Base-by-base conservation (phyloP, 2,329 filamentous ascomycete genomes). In the Ampelomyces quisqualis region DNA sequence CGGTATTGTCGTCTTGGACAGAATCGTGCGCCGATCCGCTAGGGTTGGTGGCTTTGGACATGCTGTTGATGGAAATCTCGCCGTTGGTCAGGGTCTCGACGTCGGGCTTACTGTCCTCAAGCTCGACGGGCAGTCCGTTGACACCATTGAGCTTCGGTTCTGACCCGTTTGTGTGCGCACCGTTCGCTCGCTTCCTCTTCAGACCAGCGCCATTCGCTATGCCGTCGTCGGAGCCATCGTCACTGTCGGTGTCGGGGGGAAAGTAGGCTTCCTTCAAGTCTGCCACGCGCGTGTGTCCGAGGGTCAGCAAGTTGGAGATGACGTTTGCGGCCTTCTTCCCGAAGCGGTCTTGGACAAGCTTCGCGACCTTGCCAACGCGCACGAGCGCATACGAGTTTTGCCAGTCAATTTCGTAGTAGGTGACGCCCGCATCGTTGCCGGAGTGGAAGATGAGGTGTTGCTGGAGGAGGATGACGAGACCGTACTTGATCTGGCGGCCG, bases 331-430 rank as follows among this genome's bases (percentile, higher is more conserved):
- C 89, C 47, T 82, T 78, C n/a, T 76, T 72, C 13, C 90, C 91
- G 62, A 89, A 85, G 54, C 85, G 80, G 22, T 77, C 78, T 53
- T 89, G 82, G 29, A 93, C 78, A 45, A 88, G 75, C 50, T 90
- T 80, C 19, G 93, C 72, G 26, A 95, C 86, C 69, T 89, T 93
- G 29, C 89, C 90, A 3, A 81, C 80, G 43, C 93, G 86, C 24
- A 90, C 75, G 29, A 96, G 76, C 54, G 84, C 84, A 70, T 97
- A 97, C 50, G 89, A 87, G 47, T 84, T 81, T 53, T 82, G 75
- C 62, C 84, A 76, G 58, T 96, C 90, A 43, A 89, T 86, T 65
- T 95, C 88, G 71, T 97, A 98, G 63, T 81, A 82, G 17, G 86
- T 86, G 34, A 77, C 67, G 31, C 77, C 78, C 29, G 77, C 77